Base-by-base conservation (phyloP, 1,284 basidiomycete genomes). In the Ustilago vetiveriae region DNA sequence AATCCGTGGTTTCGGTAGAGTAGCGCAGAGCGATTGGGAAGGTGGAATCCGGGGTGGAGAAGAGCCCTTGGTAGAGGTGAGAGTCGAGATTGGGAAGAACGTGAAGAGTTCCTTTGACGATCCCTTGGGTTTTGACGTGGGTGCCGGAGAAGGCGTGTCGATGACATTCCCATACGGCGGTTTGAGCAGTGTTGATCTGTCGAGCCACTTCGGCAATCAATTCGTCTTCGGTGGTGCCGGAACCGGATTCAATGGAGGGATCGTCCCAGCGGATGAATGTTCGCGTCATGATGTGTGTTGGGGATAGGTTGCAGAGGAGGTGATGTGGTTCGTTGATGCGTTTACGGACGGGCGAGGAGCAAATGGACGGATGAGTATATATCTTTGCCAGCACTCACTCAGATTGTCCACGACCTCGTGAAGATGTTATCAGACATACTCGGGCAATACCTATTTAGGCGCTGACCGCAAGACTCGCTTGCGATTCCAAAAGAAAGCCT, bases 51-150 rank as follows among this genome's bases (percentile, higher is more conserved):
- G 64, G 51, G 13, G 59, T 54, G 21, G 55, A 55, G 49, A 79
- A 79, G 24, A 79, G 54, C 13, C 71, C 69, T 37, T 78, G 76
- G 22, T 66, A 58, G n/a, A 78, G 52, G 29, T 79, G 71, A 14
- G 71, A 50, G 30, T 75, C 74, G 17, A 78, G 57, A 23, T 39
- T 47, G n/a, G 64, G 50, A 0, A 74, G 38, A 11, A 79, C 68
- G 10, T 40, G 38, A 8, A 78, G 36, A 13, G 63, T 50, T n/a
- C 76, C 76, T 26, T 72, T 75, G 49, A 79, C 72, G 41, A 68
- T 53, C n/a, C 55, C 62, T 40, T 64, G 62, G 32, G 50, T 72
- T 35, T 74, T 65, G 52, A 73, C 71, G 36, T 73, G 70, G 3
- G 70, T 73, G 29, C 68, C 70, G 27, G 49, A 57, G 27, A 66